Base-by-base conservation (phyloP, 306 rosid genomes). In the Malus fusca region DNA sequence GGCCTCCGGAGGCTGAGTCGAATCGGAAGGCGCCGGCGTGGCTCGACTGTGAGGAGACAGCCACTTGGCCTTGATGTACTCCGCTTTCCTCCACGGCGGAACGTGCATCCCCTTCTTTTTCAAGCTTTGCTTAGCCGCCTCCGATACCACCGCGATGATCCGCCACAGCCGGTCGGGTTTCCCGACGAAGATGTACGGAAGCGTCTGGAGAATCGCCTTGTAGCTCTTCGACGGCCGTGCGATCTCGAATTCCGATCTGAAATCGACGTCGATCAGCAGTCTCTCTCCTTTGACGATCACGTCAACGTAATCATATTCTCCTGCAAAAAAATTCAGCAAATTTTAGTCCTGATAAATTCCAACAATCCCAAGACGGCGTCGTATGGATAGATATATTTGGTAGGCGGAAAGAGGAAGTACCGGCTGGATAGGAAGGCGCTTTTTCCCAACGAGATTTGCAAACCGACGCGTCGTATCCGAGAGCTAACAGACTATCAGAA, bases 361-460 rank as follows among this genome's bases (percentile, higher is more conserved):
- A 11, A 40, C n/a, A 23, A 21, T 25, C 25, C 22, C 68, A 75
- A 61, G 77, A 81, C 72, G 59, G 71, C 11, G 35, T 19, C 48
- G 15, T 15, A 37, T 8, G 5, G 19, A 1, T 23, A 4, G 17
- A 30, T 40, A 58, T 10, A 37, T 69, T n/a, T 14, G 35, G 22
- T 2, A 31, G 53, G 22, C 35, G 4, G 19, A 23, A 10, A 58
- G 8, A 19, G 69, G 42, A 69, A 60, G 66, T 88, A 95, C 98
- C 98, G 0, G 96, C 83, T 37, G 91, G 96, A 80, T 31, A 79
- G 40, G 84, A 78, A 44, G 89, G 75, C 1, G 91, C 84, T 77
- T 95, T 95, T 55, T 89, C 93, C 98, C 98, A 95, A 66, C 88
- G 95, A 68, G 97, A 88, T 88, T 88, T 95, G 88, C 97, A 90